Evolutionary conservation across 352 stramenopile genomes (phyloP), one percentile per base, ranked within the genome.

Genomic region (Pythium insidiosum): DNA sequence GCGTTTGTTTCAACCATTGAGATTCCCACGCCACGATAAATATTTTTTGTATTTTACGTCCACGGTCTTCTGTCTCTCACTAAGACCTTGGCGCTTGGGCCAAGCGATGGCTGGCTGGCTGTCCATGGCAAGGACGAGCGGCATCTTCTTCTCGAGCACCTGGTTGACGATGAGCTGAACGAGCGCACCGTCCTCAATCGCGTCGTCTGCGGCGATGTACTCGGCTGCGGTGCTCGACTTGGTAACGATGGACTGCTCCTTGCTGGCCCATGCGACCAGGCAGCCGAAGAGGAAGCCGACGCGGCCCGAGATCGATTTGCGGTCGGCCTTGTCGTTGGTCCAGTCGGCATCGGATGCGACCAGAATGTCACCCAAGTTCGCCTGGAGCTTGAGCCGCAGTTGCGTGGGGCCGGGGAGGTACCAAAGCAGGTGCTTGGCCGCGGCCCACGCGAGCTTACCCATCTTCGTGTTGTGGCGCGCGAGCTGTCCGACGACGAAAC

Each of bases 231-330:
- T 51, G 9, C 31, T 52, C 2, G 53, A 61, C 41, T 51, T 40
- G 19, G 53, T 22, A 7, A 61, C 39, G 11, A 56, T 43, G 1
- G 45, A 38, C 30, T 56, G 46, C 29, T 51, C 56, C 38, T 56
- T 56, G 24, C 18, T 46, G 1, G 18, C 38, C 46, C 53, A 56
- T 3, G n/a, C 21, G 2, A 56, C 31, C 13, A 28, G 39, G 30
- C 40, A 46, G 1, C 33, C 43, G 24, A 53, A 47, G 2, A 50
- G 30, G 23, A 50, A 54, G n/a, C 50, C 29, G 16, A 60, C 45
- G 21, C 24, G 16, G 11, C 28, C 45, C 3, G 39, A 56, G 7
- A 60, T 30, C 18, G 52, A 55, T 19, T 55, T 60, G 1, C 43
- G 37, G 30, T 60, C 52, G 21, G 31, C 30, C 1, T 29, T 24